Evolutionary conservation across 2,329 filamentous ascomycete species (phyloP).

Genomic region (Shiraia bambusicola): DNA sequence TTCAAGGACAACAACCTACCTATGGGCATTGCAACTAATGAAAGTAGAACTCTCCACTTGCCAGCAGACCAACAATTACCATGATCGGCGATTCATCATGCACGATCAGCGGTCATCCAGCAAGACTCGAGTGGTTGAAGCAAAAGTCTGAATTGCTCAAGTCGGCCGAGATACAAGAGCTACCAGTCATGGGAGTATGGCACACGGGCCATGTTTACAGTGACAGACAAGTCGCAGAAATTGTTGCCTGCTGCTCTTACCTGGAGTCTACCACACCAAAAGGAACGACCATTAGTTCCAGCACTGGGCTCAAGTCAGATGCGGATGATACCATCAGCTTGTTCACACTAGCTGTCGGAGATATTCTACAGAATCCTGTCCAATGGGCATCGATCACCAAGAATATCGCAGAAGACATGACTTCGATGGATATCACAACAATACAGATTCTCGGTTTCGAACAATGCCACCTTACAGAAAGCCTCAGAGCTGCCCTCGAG

Average conservation of each 20-base stretch:
- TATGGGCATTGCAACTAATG: no score
- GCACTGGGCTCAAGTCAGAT: slow-evolving; percentile 1
- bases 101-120: slow-evolving; percentile 7
- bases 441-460: slow-evolving; percentile 1
- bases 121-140: slow-evolving; percentile 7
- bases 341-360: slow-evolving; percentile 4
- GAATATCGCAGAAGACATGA: neutral
- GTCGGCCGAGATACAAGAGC: neutral
- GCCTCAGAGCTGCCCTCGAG: neutral
- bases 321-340: slow-evolving; percentile 1
- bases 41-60: neutral
- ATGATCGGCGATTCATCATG: slow-evolving; percentile 3
- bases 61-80: slow-evolving; percentile 2
- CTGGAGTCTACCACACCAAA: neutral
- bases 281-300: slow-evolving; percentile 1
- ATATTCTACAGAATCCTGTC: slow-evolving; percentile 3
- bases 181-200: no score
- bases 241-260: no score
- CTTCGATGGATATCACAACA: neutral
- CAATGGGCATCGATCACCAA: slow-evolving; percentile 1
- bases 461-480: slow-evolving; percentile 1
- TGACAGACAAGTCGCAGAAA: no score
- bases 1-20: no score
- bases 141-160: slow-evolving; percentile 2
- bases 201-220: no score